These are phyloP conservation scores for Populus tomentosa DNA, from an alignment of 441 rosid genomes.

Conservation along the genomic window DNA sequence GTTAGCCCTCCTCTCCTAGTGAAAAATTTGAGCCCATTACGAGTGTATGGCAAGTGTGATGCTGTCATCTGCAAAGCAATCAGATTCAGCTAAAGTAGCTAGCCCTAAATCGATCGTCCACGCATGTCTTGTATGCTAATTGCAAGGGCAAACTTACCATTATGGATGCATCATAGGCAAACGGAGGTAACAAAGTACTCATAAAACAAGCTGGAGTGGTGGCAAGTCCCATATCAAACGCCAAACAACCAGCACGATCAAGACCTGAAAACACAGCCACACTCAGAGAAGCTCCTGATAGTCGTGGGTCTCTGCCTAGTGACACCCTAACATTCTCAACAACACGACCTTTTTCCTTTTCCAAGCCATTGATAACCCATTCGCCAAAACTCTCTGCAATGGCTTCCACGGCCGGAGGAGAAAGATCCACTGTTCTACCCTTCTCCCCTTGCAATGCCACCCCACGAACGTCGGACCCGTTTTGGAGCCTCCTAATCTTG, in stretches of 20 bases:
- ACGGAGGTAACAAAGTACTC: slow-evolving; percentile 74
- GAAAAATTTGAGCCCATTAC: slow-evolving; percentile 87
- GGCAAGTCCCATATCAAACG: slow-evolving; percentile 84
- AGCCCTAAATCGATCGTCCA: too few species aligned
- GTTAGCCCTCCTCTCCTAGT: slow-evolving; percentile 87
- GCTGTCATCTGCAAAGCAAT: slow-evolving; percentile 80
- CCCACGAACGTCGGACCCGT: slow-evolving; percentile 89
- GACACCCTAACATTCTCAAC: slow-evolving; percentile 51
- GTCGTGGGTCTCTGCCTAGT: slow-evolving; percentile 77
- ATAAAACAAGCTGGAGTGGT: slow-evolving; percentile 97
- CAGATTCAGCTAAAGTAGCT: slow-evolving; percentile 1
- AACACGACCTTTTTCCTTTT: slow-evolving; percentile 22
- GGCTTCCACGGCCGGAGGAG: slow-evolving; percentile 81
- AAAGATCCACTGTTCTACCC: slow-evolving; percentile 66
- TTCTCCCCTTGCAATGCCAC: slow-evolving; percentile 85
- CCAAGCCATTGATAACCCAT: slow-evolving; percentile 56
- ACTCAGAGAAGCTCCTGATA: slow-evolving; percentile 59
- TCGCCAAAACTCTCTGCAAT: slow-evolving; percentile 89
- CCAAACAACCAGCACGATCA: slow-evolving; percentile 73
- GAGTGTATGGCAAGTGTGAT: slow-evolving; percentile 91
- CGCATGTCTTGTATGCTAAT: not conserved
- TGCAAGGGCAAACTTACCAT: slow-evolving; percentile 44
- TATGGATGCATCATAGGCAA: slow-evolving; percentile 75
- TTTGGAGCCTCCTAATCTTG: slow-evolving; percentile 71
- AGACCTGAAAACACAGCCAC: slow-evolving; percentile 78